These are phyloP conservation scores for Termitomyces eurrhizus DNA, from an alignment of 768 basidiomycete species.

Conservation along the genomic window DNA sequence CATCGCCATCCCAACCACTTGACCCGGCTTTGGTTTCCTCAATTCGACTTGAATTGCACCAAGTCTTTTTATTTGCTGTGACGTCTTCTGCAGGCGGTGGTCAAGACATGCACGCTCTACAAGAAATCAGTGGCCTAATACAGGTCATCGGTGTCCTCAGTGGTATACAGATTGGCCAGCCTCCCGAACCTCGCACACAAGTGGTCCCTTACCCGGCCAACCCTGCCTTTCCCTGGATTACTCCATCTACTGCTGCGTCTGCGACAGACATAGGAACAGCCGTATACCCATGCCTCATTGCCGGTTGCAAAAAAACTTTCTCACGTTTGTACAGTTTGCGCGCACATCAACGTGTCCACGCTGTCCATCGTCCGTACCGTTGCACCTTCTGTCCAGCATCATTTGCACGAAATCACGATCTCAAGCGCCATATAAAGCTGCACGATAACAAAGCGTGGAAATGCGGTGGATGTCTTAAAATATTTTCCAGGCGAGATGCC, in stretches of 20 bases:
- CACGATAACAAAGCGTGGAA: constrained; percentile 74
- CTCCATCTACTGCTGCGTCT: constrained; percentile 20
- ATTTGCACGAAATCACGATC: constrained; percentile 75
- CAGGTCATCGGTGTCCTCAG: constrained; percentile 80
- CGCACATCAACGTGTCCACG: constrained; percentile 65
- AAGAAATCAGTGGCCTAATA: constrained; percentile 78
- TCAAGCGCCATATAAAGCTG: constrained; percentile 71
- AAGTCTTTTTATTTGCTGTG: constrained; percentile 74
- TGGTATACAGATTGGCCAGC: constrained; percentile 63
- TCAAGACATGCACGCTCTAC: constrained; percentile 52
- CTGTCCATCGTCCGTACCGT: constrained; percentile 59
- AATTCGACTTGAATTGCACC: constrained; percentile 69
- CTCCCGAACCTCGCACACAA: constrained; percentile 30
- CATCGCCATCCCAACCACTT: constrained; percentile 39
- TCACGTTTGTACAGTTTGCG: constrained; percentile 66
- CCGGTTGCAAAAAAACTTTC: constrained; percentile 65
- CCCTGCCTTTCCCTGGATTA: constrained; percentile 32
- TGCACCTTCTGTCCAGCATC: constrained; percentile 67
- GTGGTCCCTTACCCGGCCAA: constrained; percentile 28
- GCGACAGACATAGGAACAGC: constrained; percentile 62
- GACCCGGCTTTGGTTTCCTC: constrained; percentile 62
- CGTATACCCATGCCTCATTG: constrained; percentile 74
- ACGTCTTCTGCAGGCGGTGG: constrained; percentile 59
- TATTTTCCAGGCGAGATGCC: constrained; percentile 75
- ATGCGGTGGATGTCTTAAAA: constrained; percentile 68